Conservation (phyloP, 345 rosid genomes). For the Salix dunnii region DNA sequence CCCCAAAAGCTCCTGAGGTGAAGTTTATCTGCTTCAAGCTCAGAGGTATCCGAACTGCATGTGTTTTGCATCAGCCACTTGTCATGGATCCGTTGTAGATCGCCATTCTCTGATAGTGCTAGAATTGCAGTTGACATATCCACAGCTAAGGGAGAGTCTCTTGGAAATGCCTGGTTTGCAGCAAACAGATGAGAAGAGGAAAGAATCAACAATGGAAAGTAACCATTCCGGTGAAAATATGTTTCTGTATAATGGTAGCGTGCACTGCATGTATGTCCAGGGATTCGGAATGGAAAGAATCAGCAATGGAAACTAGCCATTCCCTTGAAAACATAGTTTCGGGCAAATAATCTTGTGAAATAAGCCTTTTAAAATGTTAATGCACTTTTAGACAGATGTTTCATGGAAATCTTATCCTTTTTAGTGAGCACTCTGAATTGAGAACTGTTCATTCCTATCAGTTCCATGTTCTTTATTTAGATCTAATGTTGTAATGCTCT, state of each 20-base stretch:
- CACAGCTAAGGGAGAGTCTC: conserved; percentile 81
- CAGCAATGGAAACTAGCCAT: not conserved
- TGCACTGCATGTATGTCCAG: not conserved
- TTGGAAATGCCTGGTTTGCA: conserved; percentile 66
- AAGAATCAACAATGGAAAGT: not conserved
- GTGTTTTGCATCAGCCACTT: conserved; percentile 73
- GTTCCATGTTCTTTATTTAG: not conserved
- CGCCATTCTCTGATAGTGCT: conserved; percentile 79
- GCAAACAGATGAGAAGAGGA: not conserved
- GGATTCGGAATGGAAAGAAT: not conserved
- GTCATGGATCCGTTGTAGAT: conserved; percentile 91
- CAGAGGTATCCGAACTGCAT: conserved; percentile 60
- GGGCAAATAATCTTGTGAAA: not conserved
- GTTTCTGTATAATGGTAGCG: not conserved
- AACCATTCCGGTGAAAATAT: not conserved
- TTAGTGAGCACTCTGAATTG: not conserved
- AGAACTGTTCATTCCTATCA: not conserved
- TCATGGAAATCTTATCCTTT: not conserved
- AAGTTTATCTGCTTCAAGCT: conserved; percentile 71
- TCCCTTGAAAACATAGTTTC: not conserved
- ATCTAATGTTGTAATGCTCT: not conserved
- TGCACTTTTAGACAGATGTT: not conserved
- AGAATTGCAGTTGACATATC: conserved; percentile 87
- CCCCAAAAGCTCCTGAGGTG: conserved; percentile 86
- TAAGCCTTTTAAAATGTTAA: not conserved